Evolutionary conservation across 2,329 filamentous ascomycete species (phyloP).

Genomic region (Penicillium sp.): DNA sequence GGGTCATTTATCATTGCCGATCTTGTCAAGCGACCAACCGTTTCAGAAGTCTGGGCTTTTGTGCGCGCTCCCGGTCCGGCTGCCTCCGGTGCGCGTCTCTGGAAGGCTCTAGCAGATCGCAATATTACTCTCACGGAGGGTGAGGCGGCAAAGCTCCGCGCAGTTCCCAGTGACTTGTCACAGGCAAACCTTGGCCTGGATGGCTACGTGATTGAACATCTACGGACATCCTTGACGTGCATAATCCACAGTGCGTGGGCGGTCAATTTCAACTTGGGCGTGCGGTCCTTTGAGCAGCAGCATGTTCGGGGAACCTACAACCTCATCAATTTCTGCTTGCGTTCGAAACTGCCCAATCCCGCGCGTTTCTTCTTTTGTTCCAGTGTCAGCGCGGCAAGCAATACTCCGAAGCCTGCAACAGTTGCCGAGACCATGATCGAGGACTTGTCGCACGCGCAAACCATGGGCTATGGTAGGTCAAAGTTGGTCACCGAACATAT

Average conservation of each 20-base stretch:
- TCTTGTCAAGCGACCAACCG: constrained; percentile 36
- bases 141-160: constrained; percentile 42
- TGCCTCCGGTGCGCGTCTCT: constrained; percentile 46
- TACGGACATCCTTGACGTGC: constrained; percentile 47
- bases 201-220: constrained; percentile 37
- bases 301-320: constrained; percentile 53
- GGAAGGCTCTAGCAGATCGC: constrained; percentile 43
- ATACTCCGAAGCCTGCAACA: constrained; percentile 27
- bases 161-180: constrained; percentile 50
- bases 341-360: constrained; percentile 28
- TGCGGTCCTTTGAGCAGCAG: constrained; percentile 56
- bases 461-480: constrained; percentile 45
- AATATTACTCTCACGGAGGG: constrained; percentile 25
- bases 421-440: constrained; percentile 40
- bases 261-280: constrained; percentile 61
- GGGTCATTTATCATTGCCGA: constrained; percentile 58
- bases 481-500: constrained; percentile 43
- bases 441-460: constrained; percentile 39
- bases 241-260: constrained; percentile 65
- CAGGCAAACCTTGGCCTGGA: constrained; percentile 51
- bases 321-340: constrained; percentile 42
- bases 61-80: constrained; percentile 46
- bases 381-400: constrained; percentile 48
- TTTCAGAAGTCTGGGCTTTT: constrained; percentile 55
- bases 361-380: constrained; percentile 52